Percentiles rank a stretch among this genome's conserved stretches.
Conservation (phyloP, 2,329 filamentous ascomycete species). For the Scedosporium aurantiacum region DNA sequence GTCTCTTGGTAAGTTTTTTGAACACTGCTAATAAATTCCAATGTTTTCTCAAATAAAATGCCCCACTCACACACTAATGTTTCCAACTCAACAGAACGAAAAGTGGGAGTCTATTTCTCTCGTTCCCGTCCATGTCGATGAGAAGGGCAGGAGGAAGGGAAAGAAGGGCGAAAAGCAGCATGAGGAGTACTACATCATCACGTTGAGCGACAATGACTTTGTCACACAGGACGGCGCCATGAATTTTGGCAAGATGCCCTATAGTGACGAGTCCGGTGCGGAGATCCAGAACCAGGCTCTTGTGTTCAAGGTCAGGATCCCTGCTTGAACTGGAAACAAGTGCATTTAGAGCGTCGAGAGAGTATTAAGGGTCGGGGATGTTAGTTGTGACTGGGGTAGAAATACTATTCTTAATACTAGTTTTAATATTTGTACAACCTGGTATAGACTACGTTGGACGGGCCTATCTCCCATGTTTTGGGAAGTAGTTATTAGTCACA, state of each 20-base stretch:
- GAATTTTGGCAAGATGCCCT: not conserved
- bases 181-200: constrained; percentile 57
- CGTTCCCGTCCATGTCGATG: constrained; percentile 37
- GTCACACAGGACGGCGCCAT: constrained; percentile 54
- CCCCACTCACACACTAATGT: constrained; percentile 34
- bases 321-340: too few relatives aligned
- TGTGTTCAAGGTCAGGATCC: constrained; percentile 1
- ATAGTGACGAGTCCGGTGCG: not conserved
- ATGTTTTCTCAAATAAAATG: constrained; percentile 47
- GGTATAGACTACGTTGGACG: too few relatives aligned
- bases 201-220: constrained; percentile 63
- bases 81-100: constrained; percentile 33
- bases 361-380: too few relatives aligned
- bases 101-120: constrained; percentile 66
- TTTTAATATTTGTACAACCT: too few relatives aligned
- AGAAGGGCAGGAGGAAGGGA: constrained; percentile 12
- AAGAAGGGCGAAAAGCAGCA: constrained; percentile 10
- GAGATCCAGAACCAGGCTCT: not conserved
- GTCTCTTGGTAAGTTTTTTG: not conserved
- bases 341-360: too few relatives aligned
- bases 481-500: too few relatives aligned
- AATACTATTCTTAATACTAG: too few relatives aligned
- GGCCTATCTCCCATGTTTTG: too few relatives aligned
- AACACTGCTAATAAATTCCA: constrained; percentile 29
- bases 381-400: too few relatives aligned